A percentile compares a stretch with the other conserved stretches of the same genome.
These are phyloP conservation scores for Nephelium lappaceum DNA, from an alignment of 345 rosid species.

Conservation along the genomic window DNA sequence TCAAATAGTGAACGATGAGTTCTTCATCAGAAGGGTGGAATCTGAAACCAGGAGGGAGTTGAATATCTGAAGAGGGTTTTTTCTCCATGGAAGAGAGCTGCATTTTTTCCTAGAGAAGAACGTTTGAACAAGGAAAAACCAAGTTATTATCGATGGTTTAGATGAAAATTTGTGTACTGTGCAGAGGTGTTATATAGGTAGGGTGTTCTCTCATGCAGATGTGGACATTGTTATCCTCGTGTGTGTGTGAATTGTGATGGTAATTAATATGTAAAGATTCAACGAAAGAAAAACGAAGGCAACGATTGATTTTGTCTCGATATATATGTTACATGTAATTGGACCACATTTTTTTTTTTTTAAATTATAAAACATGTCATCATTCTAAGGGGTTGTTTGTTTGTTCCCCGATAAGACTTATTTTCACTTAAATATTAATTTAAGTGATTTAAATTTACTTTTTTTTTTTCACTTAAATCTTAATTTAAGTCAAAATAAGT, in stretches of 20 bases:
- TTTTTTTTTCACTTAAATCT: too few species aligned
- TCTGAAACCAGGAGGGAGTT: constrained; percentile 53
- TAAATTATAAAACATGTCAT: too few species aligned
- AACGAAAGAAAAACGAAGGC: constrained; percentile 24
- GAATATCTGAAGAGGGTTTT: constrained; percentile 25
- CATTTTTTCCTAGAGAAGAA: constrained; percentile 19
- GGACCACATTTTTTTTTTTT: not conserved
- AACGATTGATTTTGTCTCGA: constrained; percentile 9
- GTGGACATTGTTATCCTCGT: constrained; percentile 1
- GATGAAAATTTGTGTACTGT: constrained; percentile 16
- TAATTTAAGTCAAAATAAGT: too few species aligned
- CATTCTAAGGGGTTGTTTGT: too few species aligned
- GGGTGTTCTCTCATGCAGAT: constrained; percentile 9
- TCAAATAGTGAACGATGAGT: constrained; percentile 50
- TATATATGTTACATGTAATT: not conserved
- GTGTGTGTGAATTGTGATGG: too few species aligned
- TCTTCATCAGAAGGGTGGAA: constrained; percentile 57
- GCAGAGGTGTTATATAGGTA: constrained; percentile 26
- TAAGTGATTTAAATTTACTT: too few species aligned
- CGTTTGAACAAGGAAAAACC: not conserved
- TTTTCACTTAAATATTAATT: too few species aligned
- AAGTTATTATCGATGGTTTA: constrained; percentile 18
- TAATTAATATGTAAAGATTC: constrained; percentile 8
- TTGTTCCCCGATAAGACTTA: too few species aligned
- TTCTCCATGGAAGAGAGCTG: constrained; percentile 31